Percentiles rank a stretch among this genome's conserved stretches.
Conservation (phyloP, 2,329 filamentous ascomycete species). For the Phialemoniopsis sp. region DNA sequence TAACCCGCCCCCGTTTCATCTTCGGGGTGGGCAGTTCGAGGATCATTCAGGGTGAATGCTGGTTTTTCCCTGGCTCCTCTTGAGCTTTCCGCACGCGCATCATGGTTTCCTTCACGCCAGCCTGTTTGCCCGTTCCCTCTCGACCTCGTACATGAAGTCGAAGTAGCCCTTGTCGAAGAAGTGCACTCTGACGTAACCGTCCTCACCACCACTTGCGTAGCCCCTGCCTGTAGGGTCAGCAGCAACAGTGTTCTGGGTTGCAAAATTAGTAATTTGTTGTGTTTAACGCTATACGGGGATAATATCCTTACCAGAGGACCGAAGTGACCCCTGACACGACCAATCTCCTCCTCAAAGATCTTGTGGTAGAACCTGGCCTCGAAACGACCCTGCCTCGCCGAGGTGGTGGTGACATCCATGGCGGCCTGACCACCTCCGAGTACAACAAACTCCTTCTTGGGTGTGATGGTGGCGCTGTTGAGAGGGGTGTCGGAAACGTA, state of each 20-base stretch:
- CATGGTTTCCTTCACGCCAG: slow-evolving; percentile 15
- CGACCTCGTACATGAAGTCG: slow-evolving; percentile 98
- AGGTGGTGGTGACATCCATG: slow-evolving; percentile 97
- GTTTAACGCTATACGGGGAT: not conserved
- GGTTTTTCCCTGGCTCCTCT: no score
- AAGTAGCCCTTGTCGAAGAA: slow-evolving; percentile 99
- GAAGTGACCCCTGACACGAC: slow-evolving; percentile 94
- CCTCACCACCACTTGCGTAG: slow-evolving; percentile 94
- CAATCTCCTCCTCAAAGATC: slow-evolving; percentile 98
- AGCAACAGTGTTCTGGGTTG: slow-evolving; percentile 75
- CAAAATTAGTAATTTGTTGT: not conserved
- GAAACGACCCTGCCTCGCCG: slow-evolving; percentile 95
- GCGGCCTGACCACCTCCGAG: slow-evolving; percentile 97
- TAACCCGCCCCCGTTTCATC: no score
- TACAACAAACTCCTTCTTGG: slow-evolving; percentile 96
- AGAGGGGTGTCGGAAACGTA: slow-evolving; percentile 90
- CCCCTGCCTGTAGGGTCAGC: slow-evolving; percentile 86
- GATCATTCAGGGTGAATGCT: no score
- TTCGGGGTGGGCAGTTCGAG: no score
- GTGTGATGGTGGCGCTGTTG: slow-evolving; percentile 90
- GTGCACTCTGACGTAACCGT: slow-evolving; percentile 97
- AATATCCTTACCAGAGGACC: slow-evolving; percentile 62
- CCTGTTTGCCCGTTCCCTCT: slow-evolving; percentile 68
- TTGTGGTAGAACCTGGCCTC: slow-evolving; percentile 99
- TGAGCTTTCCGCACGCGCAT: no score